Conservation (phyloP, 2,329 filamentous ascomycete species). For the Arthrobotrys iridis region DNA sequence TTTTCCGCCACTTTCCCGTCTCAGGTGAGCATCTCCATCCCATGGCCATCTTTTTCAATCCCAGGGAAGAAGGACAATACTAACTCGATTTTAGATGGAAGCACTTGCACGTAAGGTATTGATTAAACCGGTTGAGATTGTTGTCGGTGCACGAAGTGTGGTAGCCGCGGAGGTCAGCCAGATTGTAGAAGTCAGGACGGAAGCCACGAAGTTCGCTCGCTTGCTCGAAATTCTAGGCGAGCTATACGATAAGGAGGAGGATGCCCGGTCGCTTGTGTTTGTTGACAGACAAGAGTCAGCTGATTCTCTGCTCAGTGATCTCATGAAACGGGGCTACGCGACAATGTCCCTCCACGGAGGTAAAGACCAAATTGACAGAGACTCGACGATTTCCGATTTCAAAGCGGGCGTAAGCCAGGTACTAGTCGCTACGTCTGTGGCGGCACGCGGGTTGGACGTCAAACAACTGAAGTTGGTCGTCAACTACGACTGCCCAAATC, state of each 20-base stretch:
- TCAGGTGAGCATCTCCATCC: slow-evolving; percentile 90
- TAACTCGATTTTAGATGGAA: slow-evolving; percentile 56
- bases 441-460: slow-evolving; percentile 99
- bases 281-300: slow-evolving; percentile 76
- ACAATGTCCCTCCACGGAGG: slow-evolving; percentile 90
- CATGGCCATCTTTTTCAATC: slow-evolving; percentile 77
- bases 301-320: slow-evolving; percentile 69
- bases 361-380: slow-evolving; percentile 99
- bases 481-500: slow-evolving; percentile 83
- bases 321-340: slow-evolving; percentile 59
- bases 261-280: slow-evolving; percentile 88
- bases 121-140: slow-evolving; percentile 85
- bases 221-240: slow-evolving; percentile 79
- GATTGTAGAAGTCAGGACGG: slow-evolving; percentile 93
- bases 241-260: slow-evolving; percentile 72
- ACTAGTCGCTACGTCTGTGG: slow-evolving; percentile 99
- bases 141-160: slow-evolving; percentile 68
- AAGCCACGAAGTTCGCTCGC: slow-evolving; percentile 81
- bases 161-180: slow-evolving; percentile 97
- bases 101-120: slow-evolving; percentile 63
- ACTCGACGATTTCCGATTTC: slow-evolving; percentile 99
- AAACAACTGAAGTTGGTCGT: slow-evolving; percentile 94
- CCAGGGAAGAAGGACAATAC: not conserved
- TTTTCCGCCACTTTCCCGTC: slow-evolving; percentile 99
- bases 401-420: slow-evolving; percentile 99